A percentile compares a stretch with the other conserved stretches of the same genome.
phyloP scores from a whole-genome alignment of 306 rosid species.

The Chamaecrista fasciculata region DNA sequence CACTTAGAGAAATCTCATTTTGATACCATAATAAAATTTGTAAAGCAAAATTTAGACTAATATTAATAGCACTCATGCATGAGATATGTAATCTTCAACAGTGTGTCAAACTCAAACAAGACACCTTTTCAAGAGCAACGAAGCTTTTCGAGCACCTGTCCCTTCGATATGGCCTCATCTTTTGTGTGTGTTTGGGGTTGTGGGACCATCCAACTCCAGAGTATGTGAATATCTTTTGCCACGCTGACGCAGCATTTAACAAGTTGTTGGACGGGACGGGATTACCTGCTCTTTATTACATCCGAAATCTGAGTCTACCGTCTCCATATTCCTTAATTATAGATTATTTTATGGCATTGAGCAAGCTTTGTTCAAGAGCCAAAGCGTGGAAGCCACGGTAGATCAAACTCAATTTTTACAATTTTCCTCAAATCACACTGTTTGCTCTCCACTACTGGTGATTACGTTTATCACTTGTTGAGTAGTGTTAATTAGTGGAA shows the following conservation, averaged over 20 bases:
- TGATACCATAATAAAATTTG: background rate
- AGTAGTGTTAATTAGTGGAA: constrained; percentile 10
- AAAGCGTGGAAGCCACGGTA: background rate
- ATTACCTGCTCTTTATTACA: too few species aligned
- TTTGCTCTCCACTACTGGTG: background rate
- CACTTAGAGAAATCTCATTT: too few species aligned
- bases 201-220: background rate
- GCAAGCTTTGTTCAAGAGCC: background rate
- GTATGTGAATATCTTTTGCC: background rate
- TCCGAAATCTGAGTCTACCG: too few species aligned
- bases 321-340: too few species aligned
- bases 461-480: background rate
- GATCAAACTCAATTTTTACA: background rate
- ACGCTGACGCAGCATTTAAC: background rate
- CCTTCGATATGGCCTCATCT: background rate
- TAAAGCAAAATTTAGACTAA: constrained; percentile 17
- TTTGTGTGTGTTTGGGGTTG: background rate
- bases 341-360: too few species aligned
- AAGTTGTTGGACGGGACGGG: too few species aligned
- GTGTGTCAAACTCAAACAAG: background rate
- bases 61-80: too few species aligned
- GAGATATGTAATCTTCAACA: too few species aligned
- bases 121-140: background rate
- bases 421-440: background rate
- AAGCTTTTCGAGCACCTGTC: background rate